A percentile compares a stretch with the other conserved stretches of the same genome.
Evolutionary conservation across 805 yeast genomes (phyloP).

Genomic region (Candida insectalens): DNA sequence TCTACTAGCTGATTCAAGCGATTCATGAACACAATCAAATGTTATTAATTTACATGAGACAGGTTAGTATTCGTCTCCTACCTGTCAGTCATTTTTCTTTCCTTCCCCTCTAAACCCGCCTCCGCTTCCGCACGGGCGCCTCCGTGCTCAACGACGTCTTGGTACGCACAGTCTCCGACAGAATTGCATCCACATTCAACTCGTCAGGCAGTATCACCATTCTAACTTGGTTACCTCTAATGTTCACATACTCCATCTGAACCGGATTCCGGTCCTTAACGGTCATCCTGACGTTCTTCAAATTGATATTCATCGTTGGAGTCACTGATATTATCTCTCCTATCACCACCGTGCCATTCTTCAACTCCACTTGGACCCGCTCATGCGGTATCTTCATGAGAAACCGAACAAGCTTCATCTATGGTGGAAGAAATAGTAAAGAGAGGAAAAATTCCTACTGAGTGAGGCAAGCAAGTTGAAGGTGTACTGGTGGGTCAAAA

Average conservation of each 20-base stretch:
- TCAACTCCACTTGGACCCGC: conserved; percentile 82
- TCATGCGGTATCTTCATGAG: conserved; percentile 80
- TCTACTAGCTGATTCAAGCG: too few relatives aligned
- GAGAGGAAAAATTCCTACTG: too few relatives aligned
- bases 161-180: conserved; percentile 48
- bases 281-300: conserved; percentile 74
- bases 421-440: conserved; percentile 1
- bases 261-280: conserved; percentile 62
- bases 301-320: conserved; percentile 82
- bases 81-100: too few relatives aligned
- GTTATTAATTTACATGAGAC: too few relatives aligned
- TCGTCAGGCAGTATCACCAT: conserved; percentile 80
- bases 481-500: too few relatives aligned
- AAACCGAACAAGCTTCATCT: conserved; percentile 66
- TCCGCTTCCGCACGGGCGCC: too few relatives aligned
- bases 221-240: conserved; percentile 85
- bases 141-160: too few relatives aligned
- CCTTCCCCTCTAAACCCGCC: too few relatives aligned
- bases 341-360: conserved; percentile 79
- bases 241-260: conserved; percentile 64
- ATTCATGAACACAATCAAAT: too few relatives aligned
- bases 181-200: conserved; percentile 56
- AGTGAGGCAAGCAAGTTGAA: too few relatives aligned
- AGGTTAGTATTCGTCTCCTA: too few relatives aligned
- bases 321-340: conserved; percentile 82